Conservation (phyloP, 257 asterid genomes). For the Przewalskia tangutica region DNA sequence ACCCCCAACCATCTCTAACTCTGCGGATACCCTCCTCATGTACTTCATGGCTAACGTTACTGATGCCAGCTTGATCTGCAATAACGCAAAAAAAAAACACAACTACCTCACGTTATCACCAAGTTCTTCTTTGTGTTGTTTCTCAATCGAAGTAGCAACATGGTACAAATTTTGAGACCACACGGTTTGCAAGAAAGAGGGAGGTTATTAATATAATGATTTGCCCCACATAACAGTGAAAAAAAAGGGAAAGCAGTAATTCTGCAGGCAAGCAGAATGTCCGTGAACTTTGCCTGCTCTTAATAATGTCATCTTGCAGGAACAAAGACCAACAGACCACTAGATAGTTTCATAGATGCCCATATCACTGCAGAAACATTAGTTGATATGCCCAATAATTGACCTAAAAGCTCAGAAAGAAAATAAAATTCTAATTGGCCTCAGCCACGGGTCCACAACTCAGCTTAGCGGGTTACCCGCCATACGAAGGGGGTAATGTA, state of each 20-base stretch:
- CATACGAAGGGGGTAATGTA: background rate
- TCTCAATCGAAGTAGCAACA: slow-evolving; percentile 11
- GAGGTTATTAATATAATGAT: background rate
- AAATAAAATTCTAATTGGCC: background rate
- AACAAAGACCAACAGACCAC: background rate
- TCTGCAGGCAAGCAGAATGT: slow-evolving; percentile 4
- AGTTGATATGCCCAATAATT: background rate
- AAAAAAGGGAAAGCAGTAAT: background rate
- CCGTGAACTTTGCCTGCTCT: background rate
- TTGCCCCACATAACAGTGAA: background rate
- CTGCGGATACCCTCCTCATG: slow-evolving; percentile 88
- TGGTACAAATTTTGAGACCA: background rate
- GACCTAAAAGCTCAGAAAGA: background rate
- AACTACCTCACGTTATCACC: slow-evolving; percentile 2
- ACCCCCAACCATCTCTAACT: slow-evolving; percentile 62
- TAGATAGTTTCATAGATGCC: background rate
- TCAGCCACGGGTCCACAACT: background rate
- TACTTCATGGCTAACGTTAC: slow-evolving; percentile 94
- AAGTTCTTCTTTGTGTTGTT: slow-evolving; percentile 1
- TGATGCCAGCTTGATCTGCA: slow-evolving; percentile 94
- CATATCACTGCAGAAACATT: background rate
- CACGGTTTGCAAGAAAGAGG: background rate
- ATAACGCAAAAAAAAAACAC: background rate
- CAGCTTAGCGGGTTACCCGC: background rate
- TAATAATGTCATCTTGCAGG: background rate